A percentile compares a stretch with the other conserved stretches of the same genome.
phyloP scores from a whole-genome alignment of 768 basidiomycete species.

The Lactarius evosmus region DNA sequence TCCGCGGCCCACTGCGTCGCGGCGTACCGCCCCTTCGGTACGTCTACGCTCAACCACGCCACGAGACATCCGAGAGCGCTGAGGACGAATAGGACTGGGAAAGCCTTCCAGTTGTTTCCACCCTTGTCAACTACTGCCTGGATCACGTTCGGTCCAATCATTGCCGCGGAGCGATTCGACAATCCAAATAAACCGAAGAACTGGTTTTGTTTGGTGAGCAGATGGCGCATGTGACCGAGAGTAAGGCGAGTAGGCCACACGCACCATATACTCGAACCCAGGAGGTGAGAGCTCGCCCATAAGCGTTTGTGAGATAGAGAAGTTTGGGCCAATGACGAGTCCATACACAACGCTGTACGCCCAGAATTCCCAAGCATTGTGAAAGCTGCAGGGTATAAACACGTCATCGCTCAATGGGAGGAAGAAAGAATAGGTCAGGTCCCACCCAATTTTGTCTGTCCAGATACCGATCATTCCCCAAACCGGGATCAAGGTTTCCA shows the following conservation, averaged over 20 bases:
- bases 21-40: constrained; percentile 38
- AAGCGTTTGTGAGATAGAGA: constrained; percentile 82
- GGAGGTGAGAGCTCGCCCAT: constrained; percentile 87
- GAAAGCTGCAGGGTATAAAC: constrained; percentile 41
- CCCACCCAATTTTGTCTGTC: constrained; percentile 70
- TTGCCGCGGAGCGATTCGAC: constrained; percentile 61
- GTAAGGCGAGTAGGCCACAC: not conserved
- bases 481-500: constrained; percentile 72
- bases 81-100: constrained; percentile 77
- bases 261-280: constrained; percentile 79
- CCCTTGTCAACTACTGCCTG: constrained; percentile 74
- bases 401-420: not conserved
- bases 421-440: not conserved
- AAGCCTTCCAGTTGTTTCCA: constrained; percentile 78
- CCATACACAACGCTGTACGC: constrained; percentile 79
- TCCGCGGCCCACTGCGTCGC: constrained; percentile 41
- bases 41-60: constrained; percentile 67
- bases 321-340: constrained; percentile 83
- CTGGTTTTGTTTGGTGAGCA: constrained; percentile 35
- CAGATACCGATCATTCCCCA: constrained; percentile 89
- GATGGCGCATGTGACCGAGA: too few species aligned
- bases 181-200: constrained; percentile 67
- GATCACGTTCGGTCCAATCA: constrained; percentile 83
- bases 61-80: constrained; percentile 61
- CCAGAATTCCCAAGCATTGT: constrained; percentile 88